Percentiles rank a stretch among this genome's conserved stretches.
Evolutionary conservation across 164 flowering plant genomes (phyloP).

Genomic region (Pachysandra terminalis): DNA sequence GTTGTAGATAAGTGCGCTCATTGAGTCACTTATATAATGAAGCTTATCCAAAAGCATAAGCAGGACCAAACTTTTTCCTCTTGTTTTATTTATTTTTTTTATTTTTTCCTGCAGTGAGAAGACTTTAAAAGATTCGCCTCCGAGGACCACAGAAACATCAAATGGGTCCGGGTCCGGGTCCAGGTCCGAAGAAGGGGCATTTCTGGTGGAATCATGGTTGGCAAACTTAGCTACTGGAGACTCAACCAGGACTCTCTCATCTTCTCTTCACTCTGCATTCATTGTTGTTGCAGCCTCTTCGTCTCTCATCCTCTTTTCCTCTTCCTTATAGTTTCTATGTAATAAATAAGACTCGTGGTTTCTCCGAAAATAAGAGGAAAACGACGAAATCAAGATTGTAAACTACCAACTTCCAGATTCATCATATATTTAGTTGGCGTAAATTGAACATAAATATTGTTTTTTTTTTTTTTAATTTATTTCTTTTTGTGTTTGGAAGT

Average conservation of each 20-base stretch:
- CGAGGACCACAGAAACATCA: slow-evolving; percentile 12
- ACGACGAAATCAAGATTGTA: slow-evolving; percentile 10
- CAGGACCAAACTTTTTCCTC: too few species aligned
- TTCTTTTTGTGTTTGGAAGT: too few species aligned
- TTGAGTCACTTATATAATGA: too few species aligned
- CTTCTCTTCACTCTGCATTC: not conserved
- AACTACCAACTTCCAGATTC: slow-evolving; percentile 1
- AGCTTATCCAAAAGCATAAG: too few species aligned
- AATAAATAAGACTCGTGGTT: too few species aligned
- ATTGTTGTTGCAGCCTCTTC: not conserved
- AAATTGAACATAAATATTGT: not conserved
- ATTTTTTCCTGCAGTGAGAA: slow-evolving; percentile 32
- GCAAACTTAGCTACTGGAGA: slow-evolving; percentile 11
- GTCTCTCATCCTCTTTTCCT: not conserved
- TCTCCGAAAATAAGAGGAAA: not conserved
- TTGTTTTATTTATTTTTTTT: too few species aligned
- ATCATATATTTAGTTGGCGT: not conserved
- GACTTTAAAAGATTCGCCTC: slow-evolving; percentile 34
- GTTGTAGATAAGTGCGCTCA: not conserved
- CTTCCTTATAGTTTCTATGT: not conserved
- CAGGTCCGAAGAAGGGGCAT: slow-evolving; percentile 11
- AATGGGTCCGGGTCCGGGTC: slow-evolving; percentile 9
- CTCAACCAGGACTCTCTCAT: not conserved
- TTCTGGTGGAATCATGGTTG: slow-evolving; percentile 30
- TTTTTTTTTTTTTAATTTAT: too few species aligned